These are phyloP conservation scores for Prototheca cutis DNA, from an alignment of 163 green algal genomes.

Conservation along the genomic window DNA sequence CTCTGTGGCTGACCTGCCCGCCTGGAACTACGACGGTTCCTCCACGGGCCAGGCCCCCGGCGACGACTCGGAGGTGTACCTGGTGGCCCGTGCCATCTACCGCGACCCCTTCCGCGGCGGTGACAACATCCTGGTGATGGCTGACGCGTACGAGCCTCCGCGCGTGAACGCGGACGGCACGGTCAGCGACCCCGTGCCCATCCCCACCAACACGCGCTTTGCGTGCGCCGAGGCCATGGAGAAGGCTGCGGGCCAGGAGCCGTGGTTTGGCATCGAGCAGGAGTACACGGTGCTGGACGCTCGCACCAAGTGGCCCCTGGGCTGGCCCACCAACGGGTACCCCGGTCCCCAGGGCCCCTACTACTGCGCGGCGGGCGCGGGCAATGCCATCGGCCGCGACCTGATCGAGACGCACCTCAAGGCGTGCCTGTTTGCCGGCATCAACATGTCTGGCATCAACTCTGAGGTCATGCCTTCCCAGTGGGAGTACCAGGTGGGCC, in stretches of 20 bases:
- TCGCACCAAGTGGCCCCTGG: constrained; percentile 91
- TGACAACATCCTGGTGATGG: constrained; percentile 95
- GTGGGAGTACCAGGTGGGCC: constrained; percentile 98
- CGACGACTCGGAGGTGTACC: constrained; percentile 87
- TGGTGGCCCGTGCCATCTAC: constrained; percentile 79
- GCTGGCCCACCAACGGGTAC: constrained; percentile 89
- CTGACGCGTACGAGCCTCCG: constrained; percentile 86
- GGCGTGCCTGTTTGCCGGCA: constrained; percentile 81
- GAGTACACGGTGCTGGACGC: constrained; percentile 97
- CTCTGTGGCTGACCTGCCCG: constrained; percentile 61
- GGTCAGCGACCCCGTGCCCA: constrained; percentile 47
- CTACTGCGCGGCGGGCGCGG: constrained; percentile 87
- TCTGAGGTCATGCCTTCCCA: constrained; percentile 95
- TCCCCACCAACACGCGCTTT: constrained; percentile 82
- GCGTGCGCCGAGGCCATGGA: constrained; percentile 73
- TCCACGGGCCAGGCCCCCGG: constrained; percentile 85
- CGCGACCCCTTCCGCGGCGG: constrained; percentile 81
- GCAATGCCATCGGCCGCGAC: constrained; percentile 83
- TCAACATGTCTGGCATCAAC: constrained; percentile 90
- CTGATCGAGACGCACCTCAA: constrained; percentile 95
- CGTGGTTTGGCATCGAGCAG: constrained; percentile 91
- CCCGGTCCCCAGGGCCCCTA: constrained; percentile 88
- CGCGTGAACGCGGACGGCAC: constrained; percentile 52
- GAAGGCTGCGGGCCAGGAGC: constrained; percentile 75
- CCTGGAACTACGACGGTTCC: constrained; percentile 98